These are phyloP conservation scores for Agaricus blazei DNA, from an alignment of 768 basidiomycete species.

Conservation along the genomic window DNA sequence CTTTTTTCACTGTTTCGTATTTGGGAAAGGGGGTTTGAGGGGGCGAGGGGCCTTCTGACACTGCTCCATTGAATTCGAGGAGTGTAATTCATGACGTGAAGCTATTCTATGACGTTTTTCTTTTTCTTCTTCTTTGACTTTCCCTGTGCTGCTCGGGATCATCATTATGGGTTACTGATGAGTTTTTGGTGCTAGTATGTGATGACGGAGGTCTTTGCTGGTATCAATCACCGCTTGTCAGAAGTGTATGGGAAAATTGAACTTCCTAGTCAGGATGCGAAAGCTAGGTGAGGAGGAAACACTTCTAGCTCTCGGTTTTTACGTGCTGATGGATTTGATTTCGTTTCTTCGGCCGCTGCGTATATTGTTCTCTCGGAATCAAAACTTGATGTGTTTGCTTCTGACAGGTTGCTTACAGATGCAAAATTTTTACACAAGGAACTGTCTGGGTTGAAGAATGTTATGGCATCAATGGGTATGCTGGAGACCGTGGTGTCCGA, in stretches of 20 bases:
- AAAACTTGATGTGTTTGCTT: neutral
- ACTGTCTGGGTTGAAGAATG: slow-evolving; percentile 69
- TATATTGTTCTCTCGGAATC: neutral
- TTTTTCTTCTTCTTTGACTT: neutral
- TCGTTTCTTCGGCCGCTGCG: neutral
- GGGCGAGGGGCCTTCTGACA: neutral
- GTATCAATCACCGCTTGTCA: slow-evolving; percentile 85
- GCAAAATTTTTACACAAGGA: slow-evolving; percentile 73
- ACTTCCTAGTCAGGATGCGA: slow-evolving; percentile 77
- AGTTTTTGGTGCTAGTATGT: slow-evolving; percentile 53
- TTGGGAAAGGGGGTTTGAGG: neutral
- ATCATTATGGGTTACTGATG: slow-evolving; percentile 10
- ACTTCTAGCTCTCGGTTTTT: neutral
- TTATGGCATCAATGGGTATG: slow-evolving; percentile 67
- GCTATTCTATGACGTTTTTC: slow-evolving; percentile 7
- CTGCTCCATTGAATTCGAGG: neutral
- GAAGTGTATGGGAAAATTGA: slow-evolving; percentile 85
- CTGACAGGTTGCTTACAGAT: slow-evolving; percentile 69
- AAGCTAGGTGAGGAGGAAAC: slow-evolving; percentile 63
- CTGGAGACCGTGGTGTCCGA: slow-evolving; percentile 84
- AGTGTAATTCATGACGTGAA: slow-evolving; percentile 3
- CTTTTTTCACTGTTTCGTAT: neutral
- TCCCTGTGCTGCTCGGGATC: neutral
- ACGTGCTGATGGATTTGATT: slow-evolving; percentile 1
- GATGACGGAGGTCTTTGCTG: slow-evolving; percentile 92